Evolutionary conservation across 2,329 filamentous ascomycete genomes (phyloP).

Genomic region (Botryosphaeria dothidea): DNA sequence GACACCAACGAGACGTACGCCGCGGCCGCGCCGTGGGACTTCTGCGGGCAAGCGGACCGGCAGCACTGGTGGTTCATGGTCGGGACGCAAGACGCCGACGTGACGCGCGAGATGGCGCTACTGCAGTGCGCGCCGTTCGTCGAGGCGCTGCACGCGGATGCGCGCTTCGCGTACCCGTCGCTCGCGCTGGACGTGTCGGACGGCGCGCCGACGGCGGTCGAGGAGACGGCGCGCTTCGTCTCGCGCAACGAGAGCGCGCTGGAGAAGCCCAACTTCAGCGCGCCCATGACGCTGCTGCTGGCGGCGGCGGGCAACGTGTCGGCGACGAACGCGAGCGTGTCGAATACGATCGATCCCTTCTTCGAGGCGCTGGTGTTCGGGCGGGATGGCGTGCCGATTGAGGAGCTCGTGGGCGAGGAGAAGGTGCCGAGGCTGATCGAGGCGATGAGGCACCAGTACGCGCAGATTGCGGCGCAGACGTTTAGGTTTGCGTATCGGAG

Average conservation of each 20-base stretch:
- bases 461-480: neutral
- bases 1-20: neutral
- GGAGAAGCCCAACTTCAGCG: neutral
- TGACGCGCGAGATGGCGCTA: neutral
- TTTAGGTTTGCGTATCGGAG: neutral
- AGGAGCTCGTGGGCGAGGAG: neutral
- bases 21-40: neutral
- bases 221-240: neutral
- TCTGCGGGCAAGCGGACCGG: neutral
- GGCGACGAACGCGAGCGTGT: neutral
- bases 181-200: neutral
- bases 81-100: neutral
- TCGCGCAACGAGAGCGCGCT: neutral
- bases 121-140: neutral
- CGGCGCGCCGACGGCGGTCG: neutral
- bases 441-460: neutral
- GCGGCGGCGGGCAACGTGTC: neutral
- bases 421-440: neutral
- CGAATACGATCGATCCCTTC: neutral
- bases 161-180: neutral
- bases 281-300: neutral
- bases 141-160: neutral
- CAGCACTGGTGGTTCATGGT: neutral
- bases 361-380: neutral
- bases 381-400: neutral